Evolutionary conservation across 208 protist genomes (phyloP).

Genomic region (Leishmania lainsoni): DNA sequence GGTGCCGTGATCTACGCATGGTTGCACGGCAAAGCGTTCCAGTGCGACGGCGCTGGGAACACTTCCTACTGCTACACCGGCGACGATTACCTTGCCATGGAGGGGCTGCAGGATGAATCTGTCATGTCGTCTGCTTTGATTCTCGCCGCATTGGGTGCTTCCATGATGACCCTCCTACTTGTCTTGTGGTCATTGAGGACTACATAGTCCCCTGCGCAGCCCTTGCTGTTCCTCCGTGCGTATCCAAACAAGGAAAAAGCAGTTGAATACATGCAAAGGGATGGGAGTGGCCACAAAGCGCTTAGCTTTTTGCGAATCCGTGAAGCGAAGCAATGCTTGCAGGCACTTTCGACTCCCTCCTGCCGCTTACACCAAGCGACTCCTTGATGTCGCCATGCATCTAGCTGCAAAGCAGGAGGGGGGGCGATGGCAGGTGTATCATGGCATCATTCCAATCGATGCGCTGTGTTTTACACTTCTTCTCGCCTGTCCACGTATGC

Average conservation of each 20-base stretch:
- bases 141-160: slow-evolving; percentile 12
- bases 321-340: background rate
- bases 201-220: background rate
- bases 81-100: slow-evolving; percentile 47
- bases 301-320: background rate
- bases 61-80: slow-evolving; percentile 74
- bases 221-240: background rate
- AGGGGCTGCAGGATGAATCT: slow-evolving; percentile 55
- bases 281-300: background rate
- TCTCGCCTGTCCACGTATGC: background rate
- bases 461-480: background rate
- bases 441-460: background rate
- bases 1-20: slow-evolving; percentile 54
- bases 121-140: slow-evolving; percentile 18
- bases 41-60: slow-evolving; percentile 59
- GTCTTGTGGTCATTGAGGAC: slow-evolving; percentile 3
- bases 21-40: slow-evolving; percentile 42
- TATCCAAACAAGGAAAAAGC: background rate
- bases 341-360: background rate
- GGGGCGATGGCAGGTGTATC: background rate
- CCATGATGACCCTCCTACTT: slow-evolving; percentile 12
- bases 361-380: background rate
- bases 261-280: background rate
- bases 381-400: background rate
- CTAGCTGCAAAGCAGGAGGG: too few relatives aligned